A percentile compares a stretch with the other conserved stretches of the same genome.
phyloP scores from a whole-genome alignment of 805 yeast genomes.

The Starmerella geochares region DNA sequence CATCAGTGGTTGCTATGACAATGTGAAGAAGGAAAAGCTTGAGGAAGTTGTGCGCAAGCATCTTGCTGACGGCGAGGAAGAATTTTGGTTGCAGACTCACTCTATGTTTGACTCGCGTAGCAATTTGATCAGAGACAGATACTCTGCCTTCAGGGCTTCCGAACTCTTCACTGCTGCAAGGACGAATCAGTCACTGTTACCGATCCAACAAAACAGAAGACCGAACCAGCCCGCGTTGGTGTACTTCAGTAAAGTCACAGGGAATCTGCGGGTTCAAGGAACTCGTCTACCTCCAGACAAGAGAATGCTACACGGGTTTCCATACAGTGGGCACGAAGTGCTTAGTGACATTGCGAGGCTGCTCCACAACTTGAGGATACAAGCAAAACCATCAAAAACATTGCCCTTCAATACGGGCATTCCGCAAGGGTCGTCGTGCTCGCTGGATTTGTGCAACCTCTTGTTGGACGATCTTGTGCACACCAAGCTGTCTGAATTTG shows the following conservation, averaged over 20 bases:
- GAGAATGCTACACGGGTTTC: neutral
- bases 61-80: neutral
- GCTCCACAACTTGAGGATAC: slow-evolving; percentile 38
- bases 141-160: neutral
- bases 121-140: neutral
- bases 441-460: slow-evolving; percentile 63
- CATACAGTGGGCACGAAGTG: slow-evolving; percentile 1
- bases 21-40: slow-evolving; percentile 33
- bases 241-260: neutral
- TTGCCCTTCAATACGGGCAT: slow-evolving; percentile 56
- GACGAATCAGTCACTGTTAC: neutral
- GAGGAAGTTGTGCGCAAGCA: slow-evolving; percentile 4
- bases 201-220: neutral
- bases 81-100: neutral
- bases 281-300: slow-evolving; percentile 1
- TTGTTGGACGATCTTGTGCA: slow-evolving; percentile 53
- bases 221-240: neutral
- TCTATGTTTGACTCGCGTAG: neutral
- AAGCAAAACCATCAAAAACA: slow-evolving; percentile 30
- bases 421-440: slow-evolving; percentile 75
- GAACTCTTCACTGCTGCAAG: neutral
- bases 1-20: slow-evolving; percentile 66
- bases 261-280: neutral
- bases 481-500: slow-evolving; percentile 28
- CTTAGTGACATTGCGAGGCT: slow-evolving; percentile 41